These are phyloP conservation scores for Parasarocladium wereldwijsianum DNA, from an alignment of 2,329 filamentous ascomycete genomes.

Conservation along the genomic window DNA sequence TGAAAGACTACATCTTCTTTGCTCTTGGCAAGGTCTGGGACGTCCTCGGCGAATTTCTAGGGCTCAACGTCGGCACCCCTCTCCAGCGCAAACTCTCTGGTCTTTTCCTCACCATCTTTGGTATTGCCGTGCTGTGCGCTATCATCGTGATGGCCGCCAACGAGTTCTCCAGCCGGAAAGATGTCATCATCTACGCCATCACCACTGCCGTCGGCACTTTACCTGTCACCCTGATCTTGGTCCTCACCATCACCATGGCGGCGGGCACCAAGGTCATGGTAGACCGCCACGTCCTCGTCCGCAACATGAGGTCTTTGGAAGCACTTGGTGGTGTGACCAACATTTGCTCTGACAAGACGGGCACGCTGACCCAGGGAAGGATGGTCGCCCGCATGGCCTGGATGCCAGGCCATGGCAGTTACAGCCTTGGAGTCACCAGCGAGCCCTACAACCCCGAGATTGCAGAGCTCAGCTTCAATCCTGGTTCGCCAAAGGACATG, in stretches of 20 bases:
- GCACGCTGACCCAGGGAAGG: conserved; percentile 19
- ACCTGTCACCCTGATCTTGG: conserved; percentile 28
- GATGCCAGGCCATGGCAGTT: conserved; percentile 16
- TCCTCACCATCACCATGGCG: conserved; percentile 45
- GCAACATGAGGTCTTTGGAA: conserved; percentile 30
- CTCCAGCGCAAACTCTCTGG: conserved; percentile 53
- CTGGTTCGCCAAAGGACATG: conserved; percentile 8
- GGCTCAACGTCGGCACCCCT: conserved; percentile 43
- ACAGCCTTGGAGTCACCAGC: conserved; percentile 15
- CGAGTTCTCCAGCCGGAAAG: conserved; percentile 17
- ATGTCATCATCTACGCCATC: conserved; percentile 24
- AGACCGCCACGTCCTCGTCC: conserved; percentile 30
- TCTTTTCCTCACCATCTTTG: conserved; percentile 50
- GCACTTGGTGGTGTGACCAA: conserved; percentile 34
- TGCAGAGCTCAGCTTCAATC: conserved; percentile 9
- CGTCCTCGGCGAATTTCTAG: conserved; percentile 25
- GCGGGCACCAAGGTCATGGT: conserved; percentile 35
- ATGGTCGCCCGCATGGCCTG: conserved; percentile 17
- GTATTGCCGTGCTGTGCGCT: conserved; percentile 29
- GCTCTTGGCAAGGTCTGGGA: conserved; percentile 6
- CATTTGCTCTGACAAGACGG: conserved; percentile 18
- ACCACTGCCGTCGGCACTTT: conserved; percentile 28
- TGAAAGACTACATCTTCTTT: conserved; percentile 5
- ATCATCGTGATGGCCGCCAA: conserved; percentile 23
- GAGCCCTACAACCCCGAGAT: conserved; percentile 15